Evolutionary conservation across 345 rosid genomes (phyloP), one percentile per base, ranked within the genome.

Genomic region (Anacardium occidentale): DNA sequence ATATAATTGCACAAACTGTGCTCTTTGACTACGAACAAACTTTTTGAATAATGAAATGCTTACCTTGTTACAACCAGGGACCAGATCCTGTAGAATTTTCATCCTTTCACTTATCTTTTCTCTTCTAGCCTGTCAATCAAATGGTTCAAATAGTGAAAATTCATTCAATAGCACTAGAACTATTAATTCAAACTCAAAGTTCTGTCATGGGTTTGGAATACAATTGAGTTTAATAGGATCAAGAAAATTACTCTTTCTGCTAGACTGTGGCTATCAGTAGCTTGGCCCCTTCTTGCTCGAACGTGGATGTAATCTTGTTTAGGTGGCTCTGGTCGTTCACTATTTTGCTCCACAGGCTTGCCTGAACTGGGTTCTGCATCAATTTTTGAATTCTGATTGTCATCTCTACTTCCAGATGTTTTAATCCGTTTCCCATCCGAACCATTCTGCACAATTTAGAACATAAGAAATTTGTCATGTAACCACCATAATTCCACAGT

Each of bases 271-370:
- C 93, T 94, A 83, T 91, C 97, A 53, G 96, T 91, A 72, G 98
- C 98, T 81, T 94, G 97, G 64, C 98, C 98, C 76, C 94, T 82
- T 81, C 98, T 90, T 15, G 97, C 98, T 77, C 98, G 87, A 13
- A 94, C 93, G 57, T 90, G 98, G 75, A 94, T 91, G 80, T 90
- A 94, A 83, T 93, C 98, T 77, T 87, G 91, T 80, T 88, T 90
- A 20, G 79, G 74, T 50, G 87, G 89, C 72, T 91, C 96, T 0
- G 77, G 54, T 26, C 81, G 85, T 79, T 83, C 86, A 75, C 73
- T 75, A 75, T 79, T 82, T 62, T 82, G 82, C 57, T 80, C 91
- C 65, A 72, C 78, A 62, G 75, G 84, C 79, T 87, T 87, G 78
- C 82, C 88, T 25, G 89, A 83, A 61, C 84, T 68, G 75, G 74